phyloP scores from a whole-genome alignment of 192 early-diverging fungal genomes.

The Linnemannia hyalina region DNA sequence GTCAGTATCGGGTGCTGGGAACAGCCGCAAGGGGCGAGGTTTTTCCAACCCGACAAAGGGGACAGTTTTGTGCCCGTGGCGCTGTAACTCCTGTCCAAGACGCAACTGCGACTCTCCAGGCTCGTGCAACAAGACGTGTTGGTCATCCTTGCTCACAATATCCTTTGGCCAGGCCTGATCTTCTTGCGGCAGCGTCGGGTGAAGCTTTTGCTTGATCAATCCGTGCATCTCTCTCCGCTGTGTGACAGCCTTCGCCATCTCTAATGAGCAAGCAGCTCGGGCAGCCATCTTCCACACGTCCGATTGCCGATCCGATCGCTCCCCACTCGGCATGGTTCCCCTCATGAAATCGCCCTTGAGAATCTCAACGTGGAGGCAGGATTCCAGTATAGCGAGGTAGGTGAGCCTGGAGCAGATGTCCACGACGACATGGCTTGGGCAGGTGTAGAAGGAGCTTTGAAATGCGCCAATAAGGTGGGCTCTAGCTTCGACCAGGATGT shows the following conservation, averaged over 20 bases:
- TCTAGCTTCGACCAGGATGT: constrained; percentile 17
- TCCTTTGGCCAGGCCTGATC: constrained; percentile 52
- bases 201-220: constrained; percentile 61
- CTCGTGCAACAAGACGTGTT: neutral
- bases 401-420: constrained; percentile 30
- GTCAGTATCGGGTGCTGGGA: neutral
- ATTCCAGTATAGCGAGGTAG: constrained; percentile 29
- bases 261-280: constrained; percentile 49
- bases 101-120: neutral
- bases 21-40: constrained; percentile 19
- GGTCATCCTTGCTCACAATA: constrained; percentile 21
- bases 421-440: constrained; percentile 25
- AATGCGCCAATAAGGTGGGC: constrained; percentile 20
- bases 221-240: constrained; percentile 72
- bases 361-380: constrained; percentile 25
- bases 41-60: constrained; percentile 31
- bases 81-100: neutral
- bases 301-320: neutral
- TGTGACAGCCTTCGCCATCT: constrained; percentile 73
- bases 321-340: too few species aligned
- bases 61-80: neutral
- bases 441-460: neutral
- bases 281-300: constrained; percentile 12
- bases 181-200: constrained; percentile 17
- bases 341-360: neutral